A percentile compares a stretch with the other conserved stretches of the same genome.
phyloP scores from a whole-genome alignment of 2,329 filamentous ascomycete genomes.

The Colletotrichum lindemuthianum region DNA sequence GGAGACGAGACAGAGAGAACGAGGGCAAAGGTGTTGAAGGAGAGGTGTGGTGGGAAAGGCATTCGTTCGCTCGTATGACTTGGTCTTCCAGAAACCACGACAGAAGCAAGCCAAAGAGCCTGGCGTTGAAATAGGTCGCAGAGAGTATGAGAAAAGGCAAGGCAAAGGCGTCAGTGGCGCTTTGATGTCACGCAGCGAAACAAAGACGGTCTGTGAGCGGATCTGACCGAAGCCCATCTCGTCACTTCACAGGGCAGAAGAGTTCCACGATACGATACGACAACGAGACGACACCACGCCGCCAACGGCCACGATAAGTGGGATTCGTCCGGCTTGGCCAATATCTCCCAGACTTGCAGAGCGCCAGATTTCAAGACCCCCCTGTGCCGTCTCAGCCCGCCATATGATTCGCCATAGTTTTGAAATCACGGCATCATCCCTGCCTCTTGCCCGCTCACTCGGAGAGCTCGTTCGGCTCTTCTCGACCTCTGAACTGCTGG shows the following conservation, averaged over 20 bases:
- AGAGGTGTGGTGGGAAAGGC: background rate
- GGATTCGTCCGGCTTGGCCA: background rate
- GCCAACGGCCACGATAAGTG: constrained; percentile 1
- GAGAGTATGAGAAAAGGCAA: too few relatives aligned
- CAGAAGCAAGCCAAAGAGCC: constrained; percentile 1
- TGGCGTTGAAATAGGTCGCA: constrained; percentile 16
- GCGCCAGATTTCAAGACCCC: constrained; percentile 24
- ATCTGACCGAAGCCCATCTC: constrained; percentile 2
- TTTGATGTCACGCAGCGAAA: constrained; percentile 33
- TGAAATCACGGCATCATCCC: constrained; percentile 25
- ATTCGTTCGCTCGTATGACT: background rate
- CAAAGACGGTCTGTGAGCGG: constrained; percentile 26
- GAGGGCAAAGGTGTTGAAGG: background rate
- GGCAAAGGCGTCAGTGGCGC: constrained; percentile 13
- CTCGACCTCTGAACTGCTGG: background rate
- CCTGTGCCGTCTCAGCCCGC: constrained; percentile 25
- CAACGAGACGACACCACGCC: too few relatives aligned
- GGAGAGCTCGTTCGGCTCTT: constrained; percentile 5
- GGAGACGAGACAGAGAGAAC: background rate
- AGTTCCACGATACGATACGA: too few relatives aligned
- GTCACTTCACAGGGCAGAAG: too few relatives aligned
- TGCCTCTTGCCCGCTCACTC: constrained; percentile 7
- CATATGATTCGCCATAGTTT: constrained; percentile 35
- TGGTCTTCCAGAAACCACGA: background rate
- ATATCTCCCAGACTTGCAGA: background rate